These are phyloP conservation scores for Nakataea oryzae DNA, from an alignment of 2,329 filamentous ascomycete species.

Conservation along the genomic window DNA sequence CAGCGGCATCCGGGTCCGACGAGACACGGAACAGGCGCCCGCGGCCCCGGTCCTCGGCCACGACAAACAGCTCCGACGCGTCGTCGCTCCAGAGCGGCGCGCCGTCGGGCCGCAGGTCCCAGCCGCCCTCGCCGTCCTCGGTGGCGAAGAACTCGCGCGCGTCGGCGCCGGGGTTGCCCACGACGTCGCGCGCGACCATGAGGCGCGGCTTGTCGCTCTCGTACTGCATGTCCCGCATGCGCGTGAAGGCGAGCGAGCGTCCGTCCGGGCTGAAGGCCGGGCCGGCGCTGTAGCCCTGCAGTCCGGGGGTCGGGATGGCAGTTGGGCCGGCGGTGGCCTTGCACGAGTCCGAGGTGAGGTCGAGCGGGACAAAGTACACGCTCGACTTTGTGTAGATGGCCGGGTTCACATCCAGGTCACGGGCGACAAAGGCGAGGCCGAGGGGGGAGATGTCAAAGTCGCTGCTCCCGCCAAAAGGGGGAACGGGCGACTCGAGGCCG, in stretches of 20 bases:
- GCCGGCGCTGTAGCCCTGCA: constrained; percentile 52
- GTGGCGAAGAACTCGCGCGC: constrained; percentile 54
- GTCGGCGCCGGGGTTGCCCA: constrained; percentile 29
- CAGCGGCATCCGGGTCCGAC: constrained; percentile 32
- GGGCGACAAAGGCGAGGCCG: constrained; percentile 59
- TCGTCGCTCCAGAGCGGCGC: constrained; percentile 44
- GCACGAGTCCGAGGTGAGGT: constrained; percentile 42
- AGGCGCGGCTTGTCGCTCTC: constrained; percentile 70
- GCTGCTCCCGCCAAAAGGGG: constrained; percentile 67
- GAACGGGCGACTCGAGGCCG: constrained; percentile 55
- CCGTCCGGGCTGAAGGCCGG: constrained; percentile 70
- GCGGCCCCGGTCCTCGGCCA: constrained; percentile 59
- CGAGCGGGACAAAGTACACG: constrained; percentile 61
- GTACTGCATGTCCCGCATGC: constrained; percentile 69
- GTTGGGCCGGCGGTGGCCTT: constrained; percentile 21
- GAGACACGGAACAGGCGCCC: constrained; percentile 52
- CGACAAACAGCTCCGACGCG: constrained; percentile 57
- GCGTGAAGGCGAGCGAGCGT: constrained; percentile 60
- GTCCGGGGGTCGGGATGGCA: constrained; percentile 42
- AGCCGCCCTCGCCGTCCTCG: constrained; percentile 50
- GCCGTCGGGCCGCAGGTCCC: constrained; percentile 48
- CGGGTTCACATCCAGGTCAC: constrained; percentile 60
- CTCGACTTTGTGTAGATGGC: constrained; percentile 74
- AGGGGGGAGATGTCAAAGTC: constrained; percentile 65
- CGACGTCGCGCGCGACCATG: constrained; percentile 53